Percentiles rank a stretch among this genome's conserved stretches.
These are phyloP conservation scores for Pseudonitzschia multistriata DNA, from an alignment of 108 stramenopile species.

Conservation along the genomic window DNA sequence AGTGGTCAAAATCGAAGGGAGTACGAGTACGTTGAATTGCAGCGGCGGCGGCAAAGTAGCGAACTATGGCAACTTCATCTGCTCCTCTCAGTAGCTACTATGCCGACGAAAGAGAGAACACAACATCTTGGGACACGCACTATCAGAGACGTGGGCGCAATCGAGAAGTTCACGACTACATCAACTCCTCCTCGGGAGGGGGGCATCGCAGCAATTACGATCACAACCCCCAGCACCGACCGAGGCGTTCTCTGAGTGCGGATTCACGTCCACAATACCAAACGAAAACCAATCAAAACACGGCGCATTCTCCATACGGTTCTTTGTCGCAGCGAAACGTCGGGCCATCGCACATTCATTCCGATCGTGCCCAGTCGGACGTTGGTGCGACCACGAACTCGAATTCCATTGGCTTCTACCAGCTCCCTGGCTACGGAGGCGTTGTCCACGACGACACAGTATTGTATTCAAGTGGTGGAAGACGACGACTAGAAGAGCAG, in stretches of 20 bases:
- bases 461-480: background rate
- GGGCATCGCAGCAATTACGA: background rate
- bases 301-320: background rate
- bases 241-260: slow-evolving; percentile 19
- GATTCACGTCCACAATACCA: slow-evolving; percentile 27
- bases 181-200: slow-evolving; percentile 1
- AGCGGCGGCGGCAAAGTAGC: too few species aligned
- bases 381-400: background rate
- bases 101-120: background rate
- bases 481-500: background rate
- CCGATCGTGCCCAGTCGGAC: background rate
- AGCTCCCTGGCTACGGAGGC: background rate
- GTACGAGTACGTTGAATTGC: too few species aligned
- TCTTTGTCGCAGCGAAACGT: background rate
- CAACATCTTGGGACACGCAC: slow-evolving; percentile 9
- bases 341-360: background rate
- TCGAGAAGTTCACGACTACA: slow-evolving; percentile 2
- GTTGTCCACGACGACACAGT: slow-evolving; percentile 8
- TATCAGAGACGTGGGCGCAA: slow-evolving; percentile 8
- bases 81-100: background rate
- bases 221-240: background rate
- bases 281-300: background rate
- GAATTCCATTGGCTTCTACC: background rate
- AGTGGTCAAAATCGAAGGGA: too few species aligned
- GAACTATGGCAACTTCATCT: background rate